Base-by-base conservation (phyloP, 306 rosid genomes). In the Cotoneaster glaucophyllus region DNA sequence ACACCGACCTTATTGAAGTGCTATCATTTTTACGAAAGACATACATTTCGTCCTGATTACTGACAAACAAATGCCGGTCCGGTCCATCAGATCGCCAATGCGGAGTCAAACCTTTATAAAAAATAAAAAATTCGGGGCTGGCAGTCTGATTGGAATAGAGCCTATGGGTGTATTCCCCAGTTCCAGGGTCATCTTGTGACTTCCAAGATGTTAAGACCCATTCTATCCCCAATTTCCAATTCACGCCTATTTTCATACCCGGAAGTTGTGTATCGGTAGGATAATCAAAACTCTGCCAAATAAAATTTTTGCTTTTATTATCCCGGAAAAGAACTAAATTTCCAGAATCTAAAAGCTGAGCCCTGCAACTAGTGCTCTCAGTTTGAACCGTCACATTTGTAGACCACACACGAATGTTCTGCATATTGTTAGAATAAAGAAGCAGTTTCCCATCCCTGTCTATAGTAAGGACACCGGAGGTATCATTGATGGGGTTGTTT, bases 271-370 rank as follows among this genome's bases (percentile, higher is more conserved):
- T 85, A 37, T 88, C 76, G 1, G 80, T 4, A 0, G 83, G 89
- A 45, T 74, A n/a, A 72, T 88, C 83, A 71, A 83, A 87, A 70
- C 91, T 79, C 56, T 83, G 82, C 91, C 91, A 85, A 9, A 43
- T 37, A 5, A 63, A 15, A 7, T 66, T 21, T 19, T 9, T 28
- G 10, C 21, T 59, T 3, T 69, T 80, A 6, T 2, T 41, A 4
- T 4, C 43, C 11, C 3, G 37, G 11, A 24, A 29, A 57, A 78
- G 10, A 25, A 78, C 34, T 24, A 78, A 67, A 17, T 78, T 78
- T 26, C 82, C 77, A 17, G 73, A 48, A 53, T 71, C 77, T 10
- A 71, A 39, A 2, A 78, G 52, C 26, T 71, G 73, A 13, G 61
- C 82, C 24, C 21, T 25, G 1, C 14, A 54, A 32, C 37, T 32